Conservation (phyloP, 2,329 filamentous ascomycete genomes). For the Sporothrix pallida region DNA sequence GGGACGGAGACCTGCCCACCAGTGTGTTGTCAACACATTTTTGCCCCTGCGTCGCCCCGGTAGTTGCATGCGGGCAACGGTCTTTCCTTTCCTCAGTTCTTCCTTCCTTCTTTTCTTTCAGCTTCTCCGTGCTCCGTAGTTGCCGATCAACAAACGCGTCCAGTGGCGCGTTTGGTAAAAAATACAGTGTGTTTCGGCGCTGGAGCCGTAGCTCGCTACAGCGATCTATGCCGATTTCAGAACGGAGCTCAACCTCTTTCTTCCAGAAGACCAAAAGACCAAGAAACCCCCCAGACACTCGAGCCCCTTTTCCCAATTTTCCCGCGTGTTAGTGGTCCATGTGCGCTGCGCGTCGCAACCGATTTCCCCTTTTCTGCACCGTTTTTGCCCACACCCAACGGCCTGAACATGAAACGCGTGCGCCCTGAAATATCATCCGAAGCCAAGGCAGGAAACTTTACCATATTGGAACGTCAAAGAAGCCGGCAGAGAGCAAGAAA, state of each 20-base stretch:
- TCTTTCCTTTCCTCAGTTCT: no score
- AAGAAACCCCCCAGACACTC: background rate
- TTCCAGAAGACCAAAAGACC: no score
- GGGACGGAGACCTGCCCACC: background rate
- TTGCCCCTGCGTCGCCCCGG: constrained; percentile 8
- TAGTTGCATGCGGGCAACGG: constrained; percentile 1
- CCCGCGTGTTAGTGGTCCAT: background rate
- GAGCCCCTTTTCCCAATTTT: constrained; percentile 26
- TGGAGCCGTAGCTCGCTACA: background rate
- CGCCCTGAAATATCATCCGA: background rate
- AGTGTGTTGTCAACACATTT: background rate
- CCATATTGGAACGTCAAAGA: background rate
- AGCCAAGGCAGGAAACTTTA: background rate
- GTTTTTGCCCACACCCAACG: background rate
- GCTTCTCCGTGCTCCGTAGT: background rate
- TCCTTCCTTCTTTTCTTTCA: no score
- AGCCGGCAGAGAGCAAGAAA: no score
- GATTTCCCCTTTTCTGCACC: background rate
- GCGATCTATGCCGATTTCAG: background rate
- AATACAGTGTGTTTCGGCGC: background rate
- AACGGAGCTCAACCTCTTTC: background rate
- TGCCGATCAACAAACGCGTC: background rate
- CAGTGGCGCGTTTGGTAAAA: background rate
- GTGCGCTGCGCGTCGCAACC: background rate
- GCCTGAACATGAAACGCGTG: constrained; percentile 24